Percentiles rank a stretch among this genome's conserved stretches.
Conservation (phyloP, 148 eudicot species). For the Dysphania ambrosioides region DNA sequence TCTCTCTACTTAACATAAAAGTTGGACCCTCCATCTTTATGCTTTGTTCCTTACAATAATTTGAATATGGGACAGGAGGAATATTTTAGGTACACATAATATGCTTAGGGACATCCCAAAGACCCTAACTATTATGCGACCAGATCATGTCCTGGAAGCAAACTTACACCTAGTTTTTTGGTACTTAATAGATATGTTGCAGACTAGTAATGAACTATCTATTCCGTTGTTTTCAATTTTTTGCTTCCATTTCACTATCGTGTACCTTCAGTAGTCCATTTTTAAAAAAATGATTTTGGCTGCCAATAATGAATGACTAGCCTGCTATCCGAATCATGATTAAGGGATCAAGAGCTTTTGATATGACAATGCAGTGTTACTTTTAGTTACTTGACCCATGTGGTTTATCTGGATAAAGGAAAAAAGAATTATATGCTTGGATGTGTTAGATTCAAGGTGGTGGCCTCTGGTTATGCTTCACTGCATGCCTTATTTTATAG, state of each 20-base stretch:
- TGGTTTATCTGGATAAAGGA: not conserved
- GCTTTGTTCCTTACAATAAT: not conserved
- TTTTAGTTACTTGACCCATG: not conserved
- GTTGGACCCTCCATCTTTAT: too few relatives aligned
- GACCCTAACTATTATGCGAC: too few relatives aligned
- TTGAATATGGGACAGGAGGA: not conserved
- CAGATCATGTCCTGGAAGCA: too few relatives aligned
- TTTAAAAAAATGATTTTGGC: not conserved
- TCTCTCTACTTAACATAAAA: not conserved
- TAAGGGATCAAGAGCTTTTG: not conserved
- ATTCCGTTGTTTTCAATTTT: not conserved
- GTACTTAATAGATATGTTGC: too few relatives aligned
- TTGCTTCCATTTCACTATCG: not conserved
- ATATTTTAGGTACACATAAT: too few relatives aligned
- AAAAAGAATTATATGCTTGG: not conserved
- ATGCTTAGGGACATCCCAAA: not conserved
- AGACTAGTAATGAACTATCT: not conserved
- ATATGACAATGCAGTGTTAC: not conserved
- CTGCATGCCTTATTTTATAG: slow-evolving; percentile 31
- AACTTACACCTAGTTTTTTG: too few relatives aligned
- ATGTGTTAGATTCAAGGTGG: not conserved
- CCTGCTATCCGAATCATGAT: not conserved
- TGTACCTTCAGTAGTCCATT: not conserved
- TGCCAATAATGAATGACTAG: not conserved
- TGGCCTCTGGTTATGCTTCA: not conserved